Base-by-base conservation (phyloP, 768 basidiomycete species). In the Thelephora aurantiotincta region DNA sequence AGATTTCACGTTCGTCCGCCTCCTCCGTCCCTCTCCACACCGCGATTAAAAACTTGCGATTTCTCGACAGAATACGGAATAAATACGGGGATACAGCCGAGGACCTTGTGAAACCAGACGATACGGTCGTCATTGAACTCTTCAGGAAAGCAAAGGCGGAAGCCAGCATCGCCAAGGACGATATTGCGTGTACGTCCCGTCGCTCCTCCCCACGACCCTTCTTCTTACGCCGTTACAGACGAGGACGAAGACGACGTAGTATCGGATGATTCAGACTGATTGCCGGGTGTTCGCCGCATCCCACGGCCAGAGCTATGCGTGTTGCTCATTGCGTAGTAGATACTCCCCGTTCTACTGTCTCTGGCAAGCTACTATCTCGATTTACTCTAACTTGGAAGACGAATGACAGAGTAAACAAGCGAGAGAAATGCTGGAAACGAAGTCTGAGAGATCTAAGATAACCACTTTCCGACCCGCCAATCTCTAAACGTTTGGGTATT, bases 1-100 rank as follows among this genome's bases (percentile, higher is more conserved):
- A 1, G 75, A 87, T 63, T 75, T 72, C 2, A 68, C 60, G 83
- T 85, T 49, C 51, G 77, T 61, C n/a, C n/a, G n/a, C n/a, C n/a
- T n/a, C n/a, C n/a, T 13, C 19, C 33, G 1, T 33, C 12, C 20
- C 2, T 48, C 2, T 9, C 22, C 22, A 6, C 6, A 41, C 7
- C 9, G 26, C 14, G 14, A 41, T 2, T 11, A 41, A 50, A 2
- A 44, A 16, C 18, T 7, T 30, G 49, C 4, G 11, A 12, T n/a
- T 23, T 2, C 30, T n/a, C 5, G 43, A 2, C 54, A 88, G 85
- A 49, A 77, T 88, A 58, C 78, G 75, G 57, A 78, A 90, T 63
- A 82, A 80, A 67, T 68, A 77, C 48, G 78, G 78, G 18, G 68
- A 75, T 26, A 72, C 71, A 2, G 69, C 71, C 0, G 38, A 72